phyloP scores from a whole-genome alignment of 2,329 filamentous ascomycete genomes.

The Lachnellula occidentalis region DNA sequence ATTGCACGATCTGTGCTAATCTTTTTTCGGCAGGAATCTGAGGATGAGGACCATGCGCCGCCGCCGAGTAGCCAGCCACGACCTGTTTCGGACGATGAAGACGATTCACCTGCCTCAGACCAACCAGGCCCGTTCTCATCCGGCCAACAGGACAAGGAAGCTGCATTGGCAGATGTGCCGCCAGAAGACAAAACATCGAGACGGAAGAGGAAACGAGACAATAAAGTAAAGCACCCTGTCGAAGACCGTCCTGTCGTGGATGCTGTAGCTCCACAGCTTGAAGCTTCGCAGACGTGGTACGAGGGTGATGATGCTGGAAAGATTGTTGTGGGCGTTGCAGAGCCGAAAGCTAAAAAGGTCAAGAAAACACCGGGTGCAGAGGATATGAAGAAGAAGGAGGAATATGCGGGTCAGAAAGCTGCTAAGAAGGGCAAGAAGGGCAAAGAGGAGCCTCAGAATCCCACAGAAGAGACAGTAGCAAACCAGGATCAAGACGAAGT shows the following conservation, averaged over 20 bases:
- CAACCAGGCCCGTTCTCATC: conserved; percentile 13
- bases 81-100: background rate
- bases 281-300: background rate
- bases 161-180: no score
- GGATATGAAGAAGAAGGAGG: conserved; percentile 1
- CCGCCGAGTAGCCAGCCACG: no score
- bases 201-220: background rate
- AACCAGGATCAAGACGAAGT: background rate
- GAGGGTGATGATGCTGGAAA: background rate
- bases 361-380: background rate
- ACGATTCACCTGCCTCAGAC: conserved; percentile 14
- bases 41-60: background rate
- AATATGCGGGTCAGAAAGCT: background rate
- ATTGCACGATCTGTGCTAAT: background rate
- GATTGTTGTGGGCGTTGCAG: background rate
- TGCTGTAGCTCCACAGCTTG: background rate
- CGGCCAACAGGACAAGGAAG: conserved; percentile 1
- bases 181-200: background rate
- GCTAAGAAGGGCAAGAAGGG: background rate
- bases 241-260: background rate
- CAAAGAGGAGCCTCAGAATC: background rate
- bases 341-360: background rate
- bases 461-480: background rate
- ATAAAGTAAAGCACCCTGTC: background rate
- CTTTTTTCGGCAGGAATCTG: background rate